Evolutionary conservation across 1,284 basidiomycete species (phyloP), one percentile per base, ranked within the genome.

Genomic region (Papiliotrema laurentii): DNA sequence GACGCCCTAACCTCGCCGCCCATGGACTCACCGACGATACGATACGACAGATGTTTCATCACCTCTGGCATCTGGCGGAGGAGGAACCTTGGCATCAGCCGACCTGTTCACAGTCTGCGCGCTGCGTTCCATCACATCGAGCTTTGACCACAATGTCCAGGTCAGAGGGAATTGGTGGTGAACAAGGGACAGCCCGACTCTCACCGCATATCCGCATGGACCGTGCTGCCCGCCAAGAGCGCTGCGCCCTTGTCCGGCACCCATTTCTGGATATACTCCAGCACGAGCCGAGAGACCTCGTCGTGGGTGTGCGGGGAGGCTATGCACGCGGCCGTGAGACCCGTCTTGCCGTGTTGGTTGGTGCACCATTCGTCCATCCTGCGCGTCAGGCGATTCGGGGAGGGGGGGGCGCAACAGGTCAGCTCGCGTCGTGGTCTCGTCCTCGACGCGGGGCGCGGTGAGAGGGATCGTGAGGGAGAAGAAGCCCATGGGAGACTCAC

Each of bases 171-270:
- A 10, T 25, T n/a, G 18, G n/a, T 24, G 25, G 9, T 24, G n/a
- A 21, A 14, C 13, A 28, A 30, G 22, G 11, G 11, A 27, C 6
- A 24, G 10, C 10, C 16, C 41, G 5, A n/a, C 14, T 56, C 63
- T 44, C 43, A 75, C 67, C 70, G 53, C 56, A 68, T 66, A 59
- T 79, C 78, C 3, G 76, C 77, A 60, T 78, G 77, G 0, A 79
- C 78, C 0, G 72, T 69, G 59, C 71, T 77, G 1, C 78, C 78
- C 1, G 78, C 77, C 25, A 79, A 58, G 21, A 77, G 60, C 4
- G 74, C 77, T 0, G 66, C 59, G 11, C 73, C 66, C 38, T 58
- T 60, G 14, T 68, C 63, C 2, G 77, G 77, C 13, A 79, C 63
- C 59, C 77, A 74, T 36, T 71, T 70, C 43, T 70, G 60, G 37